Conservation (phyloP, 169 alveolate species). For the Eimeria praecox region DNA sequence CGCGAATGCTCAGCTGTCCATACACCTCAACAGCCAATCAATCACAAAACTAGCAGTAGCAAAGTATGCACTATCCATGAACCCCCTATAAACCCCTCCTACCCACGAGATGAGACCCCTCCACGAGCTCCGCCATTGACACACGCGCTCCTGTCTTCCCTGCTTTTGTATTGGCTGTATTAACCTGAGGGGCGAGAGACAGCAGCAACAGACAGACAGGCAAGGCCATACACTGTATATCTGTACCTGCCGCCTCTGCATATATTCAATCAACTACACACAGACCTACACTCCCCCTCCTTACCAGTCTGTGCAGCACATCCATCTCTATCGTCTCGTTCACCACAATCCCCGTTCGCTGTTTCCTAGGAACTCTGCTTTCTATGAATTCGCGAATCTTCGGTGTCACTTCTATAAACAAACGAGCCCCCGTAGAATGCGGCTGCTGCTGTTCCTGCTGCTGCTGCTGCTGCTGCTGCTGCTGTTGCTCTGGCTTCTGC, state of each 20-base stretch:
- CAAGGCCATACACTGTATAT: not conserved
- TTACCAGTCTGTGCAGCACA: slow-evolving; percentile 50
- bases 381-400: slow-evolving; percentile 39
- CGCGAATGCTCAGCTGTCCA: too few relatives aligned
- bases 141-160: not conserved
- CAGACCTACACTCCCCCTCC: not conserved
- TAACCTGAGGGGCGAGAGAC: not conserved
- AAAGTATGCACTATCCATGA: too few relatives aligned
- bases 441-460: slow-evolving; percentile 63
- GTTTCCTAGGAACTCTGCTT: not conserved
- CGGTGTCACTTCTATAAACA: slow-evolving; percentile 68
- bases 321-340: slow-evolving; percentile 44
- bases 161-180: not conserved
- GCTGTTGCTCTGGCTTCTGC: not conserved
- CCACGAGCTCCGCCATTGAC: slow-evolving; percentile 47
- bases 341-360: not conserved
- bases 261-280: too few relatives aligned
- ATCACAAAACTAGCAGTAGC: too few relatives aligned
- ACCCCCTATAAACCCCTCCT: too few relatives aligned
- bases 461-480: slow-evolving; percentile 55
- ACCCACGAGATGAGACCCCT: slow-evolving; percentile 75
- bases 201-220: not conserved
- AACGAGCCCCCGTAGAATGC: slow-evolving; percentile 23
- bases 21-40: too few relatives aligned
- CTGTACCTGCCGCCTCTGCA: not conserved